Conservation (phyloP, 2,329 filamentous ascomycete species). For the Neoascochyta sp. region DNA sequence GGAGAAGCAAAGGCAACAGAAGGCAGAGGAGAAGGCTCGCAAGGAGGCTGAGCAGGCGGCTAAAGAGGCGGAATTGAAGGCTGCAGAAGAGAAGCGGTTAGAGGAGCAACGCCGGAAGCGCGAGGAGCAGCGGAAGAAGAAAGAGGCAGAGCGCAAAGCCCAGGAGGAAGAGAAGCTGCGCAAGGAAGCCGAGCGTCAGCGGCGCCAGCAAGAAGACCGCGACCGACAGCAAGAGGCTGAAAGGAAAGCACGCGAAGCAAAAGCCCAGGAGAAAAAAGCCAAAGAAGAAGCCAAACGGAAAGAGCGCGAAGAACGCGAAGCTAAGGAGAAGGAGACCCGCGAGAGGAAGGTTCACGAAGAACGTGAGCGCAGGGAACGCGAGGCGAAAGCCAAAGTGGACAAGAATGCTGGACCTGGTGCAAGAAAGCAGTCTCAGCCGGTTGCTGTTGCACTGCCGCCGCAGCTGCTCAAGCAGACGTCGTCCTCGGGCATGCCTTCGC, state of each 20-base stretch:
- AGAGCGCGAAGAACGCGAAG: conserved; percentile 60
- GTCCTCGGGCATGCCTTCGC: conserved; percentile 62
- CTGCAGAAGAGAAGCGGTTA: conserved; percentile 70
- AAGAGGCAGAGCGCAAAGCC: conserved; percentile 82
- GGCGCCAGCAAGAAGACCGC: conserved; percentile 75
- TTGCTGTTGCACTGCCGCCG: conserved; percentile 51
- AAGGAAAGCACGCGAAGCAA: conserved; percentile 74
- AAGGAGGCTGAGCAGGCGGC: conserved; percentile 86
- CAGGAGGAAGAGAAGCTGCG: conserved; percentile 82
- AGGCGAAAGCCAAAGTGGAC: conserved; percentile 49
- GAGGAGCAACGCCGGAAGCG: conserved; percentile 78
- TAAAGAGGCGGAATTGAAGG: conserved; percentile 73
- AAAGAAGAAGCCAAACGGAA: conserved; percentile 71
- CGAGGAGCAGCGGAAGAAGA: conserved; percentile 88
- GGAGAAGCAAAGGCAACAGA: conserved; percentile 77
- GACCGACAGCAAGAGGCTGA: conserved; percentile 83
- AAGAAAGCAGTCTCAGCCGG: conserved; percentile 38
- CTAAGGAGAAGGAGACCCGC: conserved; percentile 70
- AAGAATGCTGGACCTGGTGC: conserved; percentile 27
- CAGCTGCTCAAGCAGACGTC: conserved; percentile 52
- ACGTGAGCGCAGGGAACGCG: conserved; percentile 58
- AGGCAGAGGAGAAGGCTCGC: conserved; percentile 85
- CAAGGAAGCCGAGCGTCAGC: conserved; percentile 81
- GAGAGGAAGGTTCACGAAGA: conserved; percentile 62
- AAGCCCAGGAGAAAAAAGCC: conserved; percentile 76